phyloP scores from a whole-genome alignment of 1,284 basidiomycete genomes.

The Somion occarium region DNA sequence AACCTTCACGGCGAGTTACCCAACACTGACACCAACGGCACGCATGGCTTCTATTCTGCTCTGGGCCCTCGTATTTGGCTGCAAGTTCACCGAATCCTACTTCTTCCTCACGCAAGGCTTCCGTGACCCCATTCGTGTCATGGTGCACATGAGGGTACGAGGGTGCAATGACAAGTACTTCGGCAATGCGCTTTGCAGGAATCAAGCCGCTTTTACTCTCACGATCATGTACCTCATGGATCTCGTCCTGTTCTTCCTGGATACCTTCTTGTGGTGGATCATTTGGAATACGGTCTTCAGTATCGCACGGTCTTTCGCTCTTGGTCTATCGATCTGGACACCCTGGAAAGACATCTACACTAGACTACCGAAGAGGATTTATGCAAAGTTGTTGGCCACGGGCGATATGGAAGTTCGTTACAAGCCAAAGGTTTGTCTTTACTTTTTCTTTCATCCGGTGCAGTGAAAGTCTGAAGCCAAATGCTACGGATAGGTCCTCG shows the following conservation, averaged over 20 bases:
- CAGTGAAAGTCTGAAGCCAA: not conserved
- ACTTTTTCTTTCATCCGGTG: not conserved
- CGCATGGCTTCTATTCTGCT: slow-evolving; percentile 74
- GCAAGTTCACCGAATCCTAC: slow-evolving; percentile 93
- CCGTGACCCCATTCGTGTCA: slow-evolving; percentile 82
- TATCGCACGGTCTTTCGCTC: slow-evolving; percentile 83
- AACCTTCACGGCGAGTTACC: slow-evolving; percentile 94
- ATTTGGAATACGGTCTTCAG: slow-evolving; percentile 97
- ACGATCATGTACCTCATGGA: slow-evolving; percentile 98
- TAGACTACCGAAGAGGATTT: slow-evolving; percentile 90
- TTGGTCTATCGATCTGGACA: slow-evolving; percentile 95
- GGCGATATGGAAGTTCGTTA: slow-evolving; percentile 94
- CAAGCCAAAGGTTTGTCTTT: slow-evolving; percentile 79
- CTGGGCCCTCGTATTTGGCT: slow-evolving; percentile 89
- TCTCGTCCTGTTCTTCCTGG: slow-evolving; percentile 90
- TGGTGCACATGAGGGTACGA: slow-evolving; percentile 92
- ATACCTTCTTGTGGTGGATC: slow-evolving; percentile 96
- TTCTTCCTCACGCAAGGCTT: slow-evolving; percentile 95
- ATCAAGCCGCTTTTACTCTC: slow-evolving; percentile 89
- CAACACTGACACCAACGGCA: slow-evolving; percentile 51
- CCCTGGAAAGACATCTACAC: slow-evolving; percentile 96
- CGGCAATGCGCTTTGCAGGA: slow-evolving; percentile 74
- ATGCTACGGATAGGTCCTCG: slow-evolving; percentile 65
- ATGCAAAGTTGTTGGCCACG: slow-evolving; percentile 88
- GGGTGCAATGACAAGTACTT: slow-evolving; percentile 83